Evolutionary conservation across 176 grass and related monocot genomes (phyloP).

Genomic region (Aegilops tauschii): DNA sequence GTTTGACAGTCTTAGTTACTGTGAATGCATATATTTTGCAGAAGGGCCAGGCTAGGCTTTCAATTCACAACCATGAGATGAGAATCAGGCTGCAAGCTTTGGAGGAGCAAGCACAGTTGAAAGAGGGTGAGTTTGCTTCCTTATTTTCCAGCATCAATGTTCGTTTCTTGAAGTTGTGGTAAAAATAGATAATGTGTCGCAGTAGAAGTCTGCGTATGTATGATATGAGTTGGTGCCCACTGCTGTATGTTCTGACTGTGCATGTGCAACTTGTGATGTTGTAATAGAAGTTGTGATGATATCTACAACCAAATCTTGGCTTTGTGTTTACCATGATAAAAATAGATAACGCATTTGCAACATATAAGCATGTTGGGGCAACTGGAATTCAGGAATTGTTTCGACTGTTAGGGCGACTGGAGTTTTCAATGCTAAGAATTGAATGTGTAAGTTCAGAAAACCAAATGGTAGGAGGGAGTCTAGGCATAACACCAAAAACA

Average conservation of each 20-base stretch:
- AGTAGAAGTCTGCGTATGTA: background rate
- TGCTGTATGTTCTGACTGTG: background rate
- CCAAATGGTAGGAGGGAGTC: background rate
- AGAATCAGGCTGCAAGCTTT: slow-evolving; percentile 68
- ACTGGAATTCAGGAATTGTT: background rate
- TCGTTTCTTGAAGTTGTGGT: background rate
- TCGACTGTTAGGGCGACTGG: background rate
- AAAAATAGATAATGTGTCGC: slow-evolving; percentile 7
- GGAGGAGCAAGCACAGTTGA: slow-evolving; percentile 58
- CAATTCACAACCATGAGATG: slow-evolving; percentile 68
- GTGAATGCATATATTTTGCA: slow-evolving; percentile 24
- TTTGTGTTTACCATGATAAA: background rate
- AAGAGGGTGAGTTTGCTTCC: slow-evolving; percentile 52
- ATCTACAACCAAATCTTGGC: background rate
- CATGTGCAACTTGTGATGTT: background rate
- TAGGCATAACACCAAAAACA: slow-evolving; percentile 12
- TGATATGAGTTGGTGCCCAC: background rate
- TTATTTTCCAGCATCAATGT: background rate
- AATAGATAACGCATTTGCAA: background rate
- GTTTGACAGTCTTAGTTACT: slow-evolving; percentile 13
- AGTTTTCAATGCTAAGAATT: background rate
- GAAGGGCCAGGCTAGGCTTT: slow-evolving; percentile 45
- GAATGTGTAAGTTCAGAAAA: slow-evolving; percentile 11
- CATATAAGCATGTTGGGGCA: background rate
- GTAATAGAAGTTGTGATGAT: background rate